Percentiles rank a stretch among this genome's conserved stretches.
phyloP scores from a whole-genome alignment of 2,329 filamentous ascomycete species.

The Cladosporium sp. region DNA sequence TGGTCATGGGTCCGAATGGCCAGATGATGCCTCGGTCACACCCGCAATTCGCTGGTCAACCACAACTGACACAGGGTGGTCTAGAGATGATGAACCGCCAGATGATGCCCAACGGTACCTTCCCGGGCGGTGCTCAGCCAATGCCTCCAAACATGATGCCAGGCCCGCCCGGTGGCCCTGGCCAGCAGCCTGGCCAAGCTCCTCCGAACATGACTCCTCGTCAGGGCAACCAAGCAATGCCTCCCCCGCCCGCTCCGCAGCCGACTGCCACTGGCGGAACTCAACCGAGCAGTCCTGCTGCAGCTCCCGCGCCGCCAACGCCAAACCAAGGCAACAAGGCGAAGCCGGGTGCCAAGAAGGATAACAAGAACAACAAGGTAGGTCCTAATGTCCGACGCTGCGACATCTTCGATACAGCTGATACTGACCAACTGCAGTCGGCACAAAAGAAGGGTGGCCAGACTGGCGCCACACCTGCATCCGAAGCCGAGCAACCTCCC shows the following conservation, averaged over 20 bases:
- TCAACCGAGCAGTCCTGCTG: slow-evolving; percentile 43
- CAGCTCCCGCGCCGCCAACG: slow-evolving; percentile 61
- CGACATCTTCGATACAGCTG: background rate
- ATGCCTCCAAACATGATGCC: slow-evolving; percentile 36
- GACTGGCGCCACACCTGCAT: slow-evolving; percentile 36
- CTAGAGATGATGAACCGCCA: slow-evolving; percentile 35
- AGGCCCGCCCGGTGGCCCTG: slow-evolving; percentile 25
- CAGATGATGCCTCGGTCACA: slow-evolving; percentile 61
- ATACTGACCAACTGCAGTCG: slow-evolving; percentile 26
- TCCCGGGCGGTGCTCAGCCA: slow-evolving; percentile 34
- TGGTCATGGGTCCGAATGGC: slow-evolving; percentile 48
- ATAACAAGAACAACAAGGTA: slow-evolving; percentile 46
- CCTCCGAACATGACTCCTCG: slow-evolving; percentile 62
- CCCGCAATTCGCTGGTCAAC: slow-evolving; percentile 42
- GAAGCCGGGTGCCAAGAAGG: slow-evolving; percentile 68
- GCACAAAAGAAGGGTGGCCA: slow-evolving; percentile 21
- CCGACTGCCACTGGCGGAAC: slow-evolving; percentile 35
- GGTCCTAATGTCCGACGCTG: slow-evolving; percentile 12
- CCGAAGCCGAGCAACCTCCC: slow-evolving; percentile 39
- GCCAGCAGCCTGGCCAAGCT: slow-evolving; percentile 42
- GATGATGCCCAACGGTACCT: slow-evolving; percentile 24
- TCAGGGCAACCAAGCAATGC: slow-evolving; percentile 51
- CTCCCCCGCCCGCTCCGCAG: slow-evolving; percentile 43
- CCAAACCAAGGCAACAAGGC: slow-evolving; percentile 67
- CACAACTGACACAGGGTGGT: slow-evolving; percentile 47